phyloP scores from a whole-genome alignment of 2,329 filamentous ascomycete genomes.

The Shiraia sp. region DNA sequence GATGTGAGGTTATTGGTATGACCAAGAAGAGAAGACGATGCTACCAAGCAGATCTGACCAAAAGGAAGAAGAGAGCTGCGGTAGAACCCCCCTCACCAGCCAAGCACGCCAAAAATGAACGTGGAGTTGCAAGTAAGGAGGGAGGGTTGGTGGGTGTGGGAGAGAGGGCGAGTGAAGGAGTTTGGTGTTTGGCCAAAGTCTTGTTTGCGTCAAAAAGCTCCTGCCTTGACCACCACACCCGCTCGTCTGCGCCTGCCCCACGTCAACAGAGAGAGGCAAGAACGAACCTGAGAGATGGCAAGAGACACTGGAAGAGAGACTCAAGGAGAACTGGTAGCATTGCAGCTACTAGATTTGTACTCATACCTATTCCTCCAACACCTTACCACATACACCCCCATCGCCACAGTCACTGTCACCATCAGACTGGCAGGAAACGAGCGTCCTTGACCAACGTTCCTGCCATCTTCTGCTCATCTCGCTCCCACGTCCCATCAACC shows the following conservation, averaged over 20 bases:
- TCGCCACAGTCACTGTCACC: background rate
- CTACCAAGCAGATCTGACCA: conserved; percentile 21
- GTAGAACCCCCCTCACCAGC: conserved; percentile 15
- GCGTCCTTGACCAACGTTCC: too few species aligned
- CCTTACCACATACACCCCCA: background rate
- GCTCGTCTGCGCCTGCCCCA: conserved; percentile 4
- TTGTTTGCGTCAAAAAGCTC: conserved; percentile 8
- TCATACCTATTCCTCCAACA: conserved; percentile 12
- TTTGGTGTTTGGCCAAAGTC: conserved; percentile 1
- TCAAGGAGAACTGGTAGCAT: conserved; percentile 14
- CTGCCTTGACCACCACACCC: conserved; percentile 6
- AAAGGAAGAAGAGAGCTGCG: conserved; percentile 21
- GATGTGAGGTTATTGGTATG: conserved; percentile 23
- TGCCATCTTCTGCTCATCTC: too few species aligned
- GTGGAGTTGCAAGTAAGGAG: conserved; percentile 18
- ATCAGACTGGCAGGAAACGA: too few species aligned
- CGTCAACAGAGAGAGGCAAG: conserved; percentile 6
- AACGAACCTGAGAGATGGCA: conserved; percentile 4
- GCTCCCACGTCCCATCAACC: too few species aligned
- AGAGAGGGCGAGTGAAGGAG: too few species aligned
- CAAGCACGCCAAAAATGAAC: conserved; percentile 17
- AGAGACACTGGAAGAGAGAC: conserved; percentile 9
- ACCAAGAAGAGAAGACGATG: conserved; percentile 20
- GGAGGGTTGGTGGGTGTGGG: conserved; percentile 11
- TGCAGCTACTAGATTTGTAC: conserved; percentile 6